Percentiles rank a stretch among this genome's conserved stretches.
Conservation (phyloP, 148 eudicot genomes). For the Linanthus parryae region DNA sequence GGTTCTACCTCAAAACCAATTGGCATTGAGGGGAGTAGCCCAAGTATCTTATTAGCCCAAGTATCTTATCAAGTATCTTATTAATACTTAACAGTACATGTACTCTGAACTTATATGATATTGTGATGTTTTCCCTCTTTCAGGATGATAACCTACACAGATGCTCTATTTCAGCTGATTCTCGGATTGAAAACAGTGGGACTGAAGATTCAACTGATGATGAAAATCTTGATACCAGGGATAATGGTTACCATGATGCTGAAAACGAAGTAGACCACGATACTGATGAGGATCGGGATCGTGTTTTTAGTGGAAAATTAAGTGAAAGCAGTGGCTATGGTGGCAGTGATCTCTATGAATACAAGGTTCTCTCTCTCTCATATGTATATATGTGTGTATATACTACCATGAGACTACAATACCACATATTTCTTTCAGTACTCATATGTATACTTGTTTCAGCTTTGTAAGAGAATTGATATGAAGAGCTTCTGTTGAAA, state of each 20-base stretch:
- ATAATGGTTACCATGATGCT: slow-evolving; percentile 74
- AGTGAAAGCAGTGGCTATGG: slow-evolving; percentile 92
- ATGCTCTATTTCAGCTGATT: slow-evolving; percentile 91
- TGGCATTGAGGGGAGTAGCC: no score
- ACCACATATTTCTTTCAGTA: no score
- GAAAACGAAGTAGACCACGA: slow-evolving; percentile 72
- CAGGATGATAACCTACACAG: slow-evolving; percentile 87
- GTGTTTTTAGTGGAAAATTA: slow-evolving; percentile 80
- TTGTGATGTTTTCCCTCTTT: slow-evolving; percentile 17
- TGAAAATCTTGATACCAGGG: slow-evolving; percentile 48
- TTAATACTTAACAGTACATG: no score
- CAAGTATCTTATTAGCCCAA: no score
- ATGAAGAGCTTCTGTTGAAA: no score
- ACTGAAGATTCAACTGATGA: slow-evolving; percentile 81
- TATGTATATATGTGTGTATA: not conserved
- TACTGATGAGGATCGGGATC: slow-evolving; percentile 71
- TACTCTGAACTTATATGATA: no score
- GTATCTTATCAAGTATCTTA: no score
- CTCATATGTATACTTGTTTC: no score
- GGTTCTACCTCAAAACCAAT: no score
- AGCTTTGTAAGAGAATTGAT: no score
- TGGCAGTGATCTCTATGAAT: slow-evolving; percentile 87
- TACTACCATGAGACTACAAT: no score
- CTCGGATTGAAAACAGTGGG: slow-evolving; percentile 71
- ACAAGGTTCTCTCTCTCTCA: slow-evolving; percentile 52